Evolutionary conservation across 148 eudicot genomes (phyloP).

Genomic region (Polygonum aviculare): DNA sequence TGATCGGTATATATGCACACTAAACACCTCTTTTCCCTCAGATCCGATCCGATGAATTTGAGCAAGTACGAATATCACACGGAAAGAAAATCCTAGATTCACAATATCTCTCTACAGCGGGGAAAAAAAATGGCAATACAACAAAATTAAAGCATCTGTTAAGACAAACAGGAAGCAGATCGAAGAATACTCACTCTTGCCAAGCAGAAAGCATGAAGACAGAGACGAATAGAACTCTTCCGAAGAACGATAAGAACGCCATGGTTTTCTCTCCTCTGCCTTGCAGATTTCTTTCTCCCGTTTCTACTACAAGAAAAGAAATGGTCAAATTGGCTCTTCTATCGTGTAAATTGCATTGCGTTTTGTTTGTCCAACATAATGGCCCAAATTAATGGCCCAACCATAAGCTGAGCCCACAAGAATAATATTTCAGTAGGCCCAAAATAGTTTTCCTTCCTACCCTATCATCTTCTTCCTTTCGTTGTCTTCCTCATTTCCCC

Average conservation of each 20-base stretch:
- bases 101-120: neutral
- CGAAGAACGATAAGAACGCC: slow-evolving; percentile 12
- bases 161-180: neutral
- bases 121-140: neutral
- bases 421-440: neutral
- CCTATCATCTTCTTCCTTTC: slow-evolving; percentile 7
- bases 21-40: neutral
- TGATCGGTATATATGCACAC: neutral
- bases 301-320: neutral
- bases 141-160: neutral
- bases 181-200: slow-evolving; percentile 8
- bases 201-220: slow-evolving; percentile 11
- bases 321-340: neutral
- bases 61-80: neutral
- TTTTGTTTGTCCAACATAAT: neutral
- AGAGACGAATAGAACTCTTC: slow-evolving; percentile 13
- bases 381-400: neutral
- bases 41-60: neutral
- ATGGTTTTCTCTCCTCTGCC: slow-evolving; percentile 5
- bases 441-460: slow-evolving; percentile 2
- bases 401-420: neutral
- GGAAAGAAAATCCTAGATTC: neutral
- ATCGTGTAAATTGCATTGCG: neutral
- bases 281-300: neutral
- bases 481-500: neutral